Percentiles rank a stretch among this genome's conserved stretches.
phyloP scores from a whole-genome alignment of 2,329 filamentous ascomycete species.

The Acrocalymma vagum region DNA sequence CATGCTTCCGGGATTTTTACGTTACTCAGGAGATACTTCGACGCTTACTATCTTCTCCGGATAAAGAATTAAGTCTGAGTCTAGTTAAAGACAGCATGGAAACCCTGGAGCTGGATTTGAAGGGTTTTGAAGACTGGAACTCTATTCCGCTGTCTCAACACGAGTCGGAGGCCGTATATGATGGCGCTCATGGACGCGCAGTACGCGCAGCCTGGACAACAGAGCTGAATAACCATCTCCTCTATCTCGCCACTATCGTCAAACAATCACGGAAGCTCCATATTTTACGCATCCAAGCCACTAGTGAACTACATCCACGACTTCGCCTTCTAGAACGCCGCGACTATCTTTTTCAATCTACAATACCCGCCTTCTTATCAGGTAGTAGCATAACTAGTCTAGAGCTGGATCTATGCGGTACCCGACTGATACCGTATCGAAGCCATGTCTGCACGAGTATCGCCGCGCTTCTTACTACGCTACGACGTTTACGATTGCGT shows the following conservation, averaged over 20 bases:
- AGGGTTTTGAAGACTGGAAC: constrained; percentile 27
- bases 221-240: constrained; percentile 25
- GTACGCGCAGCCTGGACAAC: constrained; percentile 25
- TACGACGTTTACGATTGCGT: constrained; percentile 31
- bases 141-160: constrained; percentile 19
- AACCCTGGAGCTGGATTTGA: constrained; percentile 26
- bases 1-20: constrained; percentile 26
- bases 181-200: constrained; percentile 18
- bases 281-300: constrained; percentile 24
- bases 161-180: constrained; percentile 17
- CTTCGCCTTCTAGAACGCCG: constrained; percentile 19
- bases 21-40: constrained; percentile 24
- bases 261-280: constrained; percentile 28
- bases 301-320: constrained; percentile 22
- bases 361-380: constrained; percentile 24
- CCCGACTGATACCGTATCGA: constrained; percentile 16
- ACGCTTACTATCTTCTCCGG: constrained; percentile 26
- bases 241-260: constrained; percentile 21
- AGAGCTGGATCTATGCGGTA: constrained; percentile 24
- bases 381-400: constrained; percentile 23
- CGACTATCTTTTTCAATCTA: constrained; percentile 26
- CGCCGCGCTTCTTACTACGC: constrained; percentile 51
- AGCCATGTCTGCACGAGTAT: constrained; percentile 53
- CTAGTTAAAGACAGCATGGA: constrained; percentile 28
- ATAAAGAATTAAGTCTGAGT: constrained; percentile 23